Conservation (phyloP, 352 stramenopile species). For the Albugo laibachii region DNA sequence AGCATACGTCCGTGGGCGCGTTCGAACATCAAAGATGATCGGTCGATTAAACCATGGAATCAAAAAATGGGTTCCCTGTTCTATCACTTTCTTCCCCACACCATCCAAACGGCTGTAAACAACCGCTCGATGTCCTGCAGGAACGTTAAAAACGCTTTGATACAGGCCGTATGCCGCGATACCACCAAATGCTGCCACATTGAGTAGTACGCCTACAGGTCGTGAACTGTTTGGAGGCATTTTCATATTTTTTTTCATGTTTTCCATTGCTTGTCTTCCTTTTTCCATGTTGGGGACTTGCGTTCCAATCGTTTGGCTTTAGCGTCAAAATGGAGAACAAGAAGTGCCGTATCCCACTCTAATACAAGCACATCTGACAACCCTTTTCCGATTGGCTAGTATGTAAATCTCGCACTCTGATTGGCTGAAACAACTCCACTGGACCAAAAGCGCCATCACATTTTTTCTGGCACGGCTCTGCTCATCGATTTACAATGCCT, state of each 20-base stretch:
- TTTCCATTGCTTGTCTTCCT: conserved; percentile 72
- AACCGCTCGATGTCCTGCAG: conserved; percentile 72
- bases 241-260: conserved; percentile 77
- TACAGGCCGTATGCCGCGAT: conserved; percentile 56
- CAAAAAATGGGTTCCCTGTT: conserved; percentile 92
- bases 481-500: conserved; percentile 28
- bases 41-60: conserved; percentile 96
- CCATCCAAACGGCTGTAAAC: conserved; percentile 82
- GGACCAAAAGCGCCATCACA: no score
- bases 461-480: no score
- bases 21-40: conserved; percentile 89
- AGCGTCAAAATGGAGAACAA: no score
- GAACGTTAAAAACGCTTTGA: conserved; percentile 77
- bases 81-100: conserved; percentile 51
- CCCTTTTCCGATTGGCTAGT: conserved; percentile 6
- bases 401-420: not conserved
- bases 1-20: conserved; percentile 84
- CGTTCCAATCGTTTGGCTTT: conserved; percentile 2
- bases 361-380: not conserved
- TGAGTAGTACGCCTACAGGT: conserved; percentile 29
- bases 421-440: conserved; percentile 3
- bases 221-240: conserved; percentile 45
- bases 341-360: no score
- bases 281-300: conserved; percentile 36
- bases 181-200: conserved; percentile 38